Evolutionary conservation across 495 filamentous ascomycete genomes (phyloP).

Genomic region (Schizothecium vesticola): DNA sequence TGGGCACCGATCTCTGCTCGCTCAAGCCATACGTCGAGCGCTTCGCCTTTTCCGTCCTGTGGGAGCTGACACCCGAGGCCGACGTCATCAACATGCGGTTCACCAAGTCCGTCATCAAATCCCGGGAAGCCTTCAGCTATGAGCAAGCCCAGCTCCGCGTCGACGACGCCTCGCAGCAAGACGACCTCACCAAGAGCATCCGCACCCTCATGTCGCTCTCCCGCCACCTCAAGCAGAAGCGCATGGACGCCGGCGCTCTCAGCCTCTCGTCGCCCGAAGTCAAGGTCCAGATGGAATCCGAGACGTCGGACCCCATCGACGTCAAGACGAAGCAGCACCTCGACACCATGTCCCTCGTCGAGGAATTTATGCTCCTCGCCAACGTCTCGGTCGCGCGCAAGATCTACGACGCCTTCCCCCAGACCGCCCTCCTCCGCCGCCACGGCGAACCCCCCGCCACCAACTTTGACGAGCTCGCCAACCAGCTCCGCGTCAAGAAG

Average conservation of each 20-base stretch:
- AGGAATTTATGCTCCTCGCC: constrained; percentile 98
- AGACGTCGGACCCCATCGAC: constrained; percentile 93
- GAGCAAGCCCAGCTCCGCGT: constrained; percentile 91
- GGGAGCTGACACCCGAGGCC: constrained; percentile 83
- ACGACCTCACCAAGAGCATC: constrained; percentile 88
- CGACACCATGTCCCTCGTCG: constrained; percentile 95
- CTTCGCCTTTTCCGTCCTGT: constrained; percentile 90
- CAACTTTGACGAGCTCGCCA: constrained; percentile 90
- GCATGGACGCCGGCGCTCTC: constrained; percentile 90
- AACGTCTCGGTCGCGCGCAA: constrained; percentile 88
- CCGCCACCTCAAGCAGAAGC: constrained; percentile 89
- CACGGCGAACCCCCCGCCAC: constrained; percentile 88
- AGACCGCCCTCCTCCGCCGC: constrained; percentile 87
- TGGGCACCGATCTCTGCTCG: constrained; percentile 94
- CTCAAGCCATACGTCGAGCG: constrained; percentile 96
- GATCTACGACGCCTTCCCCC: constrained; percentile 83
- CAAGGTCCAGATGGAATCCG: constrained; percentile 84
- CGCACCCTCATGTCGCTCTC: constrained; percentile 80
- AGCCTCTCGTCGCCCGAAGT: constrained; percentile 96
- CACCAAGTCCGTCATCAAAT: constrained; percentile 96
- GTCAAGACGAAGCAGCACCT: constrained; percentile 90
- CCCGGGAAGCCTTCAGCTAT: constrained; percentile 97
- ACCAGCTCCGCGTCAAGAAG: constrained; percentile 80
- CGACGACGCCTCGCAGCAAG: constrained; percentile 77
- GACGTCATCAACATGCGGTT: constrained; percentile 78